Base-by-base conservation (phyloP, 2,329 filamentous ascomycete species). In the Ampelomyces quisqualis region DNA sequence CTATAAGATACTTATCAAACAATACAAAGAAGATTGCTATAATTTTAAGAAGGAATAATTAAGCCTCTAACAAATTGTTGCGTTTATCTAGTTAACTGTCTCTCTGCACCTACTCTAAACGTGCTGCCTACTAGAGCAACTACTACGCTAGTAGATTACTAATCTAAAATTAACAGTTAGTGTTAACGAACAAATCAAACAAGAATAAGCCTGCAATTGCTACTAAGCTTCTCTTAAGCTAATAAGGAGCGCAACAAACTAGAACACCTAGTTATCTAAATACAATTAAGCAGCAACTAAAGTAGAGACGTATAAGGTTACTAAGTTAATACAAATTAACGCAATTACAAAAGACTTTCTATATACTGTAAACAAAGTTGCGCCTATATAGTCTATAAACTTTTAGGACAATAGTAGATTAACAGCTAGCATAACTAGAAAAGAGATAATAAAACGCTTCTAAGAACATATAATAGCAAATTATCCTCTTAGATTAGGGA, bases 371-470 rank as follows among this genome's bases (percentile, higher is more conserved):
- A 31, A 31, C 8, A 31, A 31, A 19, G 14, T 18, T n/a, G 17
- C 29, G 14, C 29, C 17, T 18, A 31, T 31, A 17, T 31, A 18
- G 29, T 17, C 29, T 31, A 31, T 18, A 17, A 18, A 31, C 14
- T 31, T 31, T 19, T 18, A 31, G 17, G 15, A 31, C 13, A 31
- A 31, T 18, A n/a, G 29, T 18, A 19, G 17, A 31, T 31, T 18
- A 9, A 19, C 13, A 18, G 17, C 17, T 31, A 18, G 17, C 13
- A 31, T 31, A 18, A 17, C 29, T 9, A 18, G 17, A 7, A 31
- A 31, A n/a, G 17, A 31, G 29, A 31, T 31, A 18, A 31, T 31
- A 9, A 18, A 31, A 19, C 29, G 29, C 29, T 31, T 31, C 29
- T 18, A 18, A 31, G 29, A 31, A 31, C 13, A 31, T 18, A 31